These are phyloP conservation scores for Elasticomyces elasticus DNA, from an alignment of 495 filamentous ascomycete genomes.

Conservation along the genomic window DNA sequence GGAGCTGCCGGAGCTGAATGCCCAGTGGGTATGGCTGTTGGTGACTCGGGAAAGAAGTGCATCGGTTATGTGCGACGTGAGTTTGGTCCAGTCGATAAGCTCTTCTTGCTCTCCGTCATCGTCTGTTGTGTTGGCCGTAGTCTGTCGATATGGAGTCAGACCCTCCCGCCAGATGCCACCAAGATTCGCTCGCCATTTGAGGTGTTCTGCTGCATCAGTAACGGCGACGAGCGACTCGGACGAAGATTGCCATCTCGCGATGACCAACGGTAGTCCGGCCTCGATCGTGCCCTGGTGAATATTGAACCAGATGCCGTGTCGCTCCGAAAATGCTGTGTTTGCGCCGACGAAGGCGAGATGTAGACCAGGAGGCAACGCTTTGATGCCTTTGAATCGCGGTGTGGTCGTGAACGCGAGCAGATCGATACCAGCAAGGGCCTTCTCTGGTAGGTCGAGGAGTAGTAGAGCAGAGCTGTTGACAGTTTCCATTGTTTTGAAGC, in stretches of 20 bases:
- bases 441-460: conserved; percentile 29
- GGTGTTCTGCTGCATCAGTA: conserved; percentile 23
- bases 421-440: conserved; percentile 32
- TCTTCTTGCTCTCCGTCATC: conserved; percentile 24
- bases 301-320: conserved; percentile 52
- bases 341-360: conserved; percentile 50
- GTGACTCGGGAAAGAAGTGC: conserved; percentile 41
- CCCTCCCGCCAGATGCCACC: conserved; percentile 34
- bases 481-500: conserved; percentile 16
- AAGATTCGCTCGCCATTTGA: conserved; percentile 37
- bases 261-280: conserved; percentile 31
- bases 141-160: conserved; percentile 36
- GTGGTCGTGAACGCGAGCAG: conserved; percentile 37
- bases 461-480: conserved; percentile 21
- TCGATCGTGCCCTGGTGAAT: conserved; percentile 27
- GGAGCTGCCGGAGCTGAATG: conserved; percentile 38
- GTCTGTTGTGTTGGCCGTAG: conserved; percentile 3
- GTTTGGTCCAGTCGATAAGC: conserved; percentile 31
- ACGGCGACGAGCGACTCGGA: conserved; percentile 30
- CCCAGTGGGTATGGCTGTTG: conserved; percentile 41
- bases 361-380: conserved; percentile 46
- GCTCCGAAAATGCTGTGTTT: conserved; percentile 39
- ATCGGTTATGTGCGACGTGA: conserved; percentile 43
- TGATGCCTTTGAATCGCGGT: conserved; percentile 48
- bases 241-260: conserved; percentile 48